Base-by-base conservation (phyloP, 805 yeast genomes). In the Candida nemodendra region DNA sequence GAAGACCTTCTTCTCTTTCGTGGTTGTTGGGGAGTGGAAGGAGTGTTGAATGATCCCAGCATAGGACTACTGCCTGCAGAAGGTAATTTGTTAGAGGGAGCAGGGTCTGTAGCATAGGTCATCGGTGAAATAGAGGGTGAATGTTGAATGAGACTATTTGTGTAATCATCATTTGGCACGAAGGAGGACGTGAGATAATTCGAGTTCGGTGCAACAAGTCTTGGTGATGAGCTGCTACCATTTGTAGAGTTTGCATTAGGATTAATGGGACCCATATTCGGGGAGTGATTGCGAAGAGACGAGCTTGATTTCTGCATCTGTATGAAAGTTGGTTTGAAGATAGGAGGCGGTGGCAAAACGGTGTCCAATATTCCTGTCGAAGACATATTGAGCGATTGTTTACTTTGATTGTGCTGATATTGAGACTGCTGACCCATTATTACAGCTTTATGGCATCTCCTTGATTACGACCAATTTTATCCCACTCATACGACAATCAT, bases 301-400 rank as follows among this genome's bases (percentile, higher is more conserved):
- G 30, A 23, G 27, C 18, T 11, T 39, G 30, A 26, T 48, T 44
- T 63, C 58, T 59, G 62, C 68, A 68, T 67, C 44, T 68, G 74
- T 14, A 71, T 65, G 44, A 71, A 68, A 4, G 72, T 69, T 5
- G 75, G 70, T 47, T 67, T 69, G 42, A 71, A 64, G 15, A 67
- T 62, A 2, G 77, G 77, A 1, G 76, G 76, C 5, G 71, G 65
- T 6, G 77, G 77, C 3, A 71, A 41, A 21, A 56, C 42, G 8
- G 53, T 34, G 8, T 37, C 36, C 35, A 42, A n/a, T 16, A 21
- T 22, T 5, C 32, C 36, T 13, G 39, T 22, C 9, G 24, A 21
- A 7, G 24, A 21, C n/a, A n/a, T n/a, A n/a, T n/a, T n/a, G n/a
- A n/a, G n/a, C n/a, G n/a, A n/a, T n/a, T n/a, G n/a, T n/a, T n/a